These are phyloP conservation scores for Plasmodium ovale DNA, from an alignment of 169 alveolate species.

Conservation along the genomic window DNA sequence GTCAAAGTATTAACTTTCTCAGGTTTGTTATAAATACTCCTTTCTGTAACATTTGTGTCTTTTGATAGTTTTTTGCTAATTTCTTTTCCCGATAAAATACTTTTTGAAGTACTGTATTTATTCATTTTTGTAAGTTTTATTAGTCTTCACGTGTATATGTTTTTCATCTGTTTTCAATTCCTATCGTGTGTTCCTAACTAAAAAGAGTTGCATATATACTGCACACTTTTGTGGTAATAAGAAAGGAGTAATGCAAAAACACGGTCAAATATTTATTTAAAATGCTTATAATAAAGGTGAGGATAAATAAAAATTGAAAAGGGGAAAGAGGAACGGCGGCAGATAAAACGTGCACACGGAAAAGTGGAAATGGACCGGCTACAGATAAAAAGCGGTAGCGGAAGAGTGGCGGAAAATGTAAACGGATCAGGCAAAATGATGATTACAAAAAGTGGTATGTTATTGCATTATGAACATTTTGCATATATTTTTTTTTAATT, in stretches of 20 bases:
- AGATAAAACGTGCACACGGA: background rate
- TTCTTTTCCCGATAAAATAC: background rate
- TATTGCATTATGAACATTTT: background rate
- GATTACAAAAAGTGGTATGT: background rate
- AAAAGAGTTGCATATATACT: background rate
- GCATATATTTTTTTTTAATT: background rate
- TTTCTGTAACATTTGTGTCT: conserved; percentile 1
- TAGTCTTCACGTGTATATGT: background rate
- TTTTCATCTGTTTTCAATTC: background rate
- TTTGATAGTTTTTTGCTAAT: conserved; percentile 13
- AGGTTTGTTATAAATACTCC: background rate
- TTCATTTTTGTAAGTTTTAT: conserved; percentile 18
- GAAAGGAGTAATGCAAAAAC: background rate
- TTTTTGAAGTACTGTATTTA: conserved; percentile 12
- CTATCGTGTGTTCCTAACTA: background rate
- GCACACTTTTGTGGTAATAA: background rate
- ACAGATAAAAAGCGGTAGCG: background rate
- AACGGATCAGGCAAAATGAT: background rate
- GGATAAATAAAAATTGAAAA: no score
- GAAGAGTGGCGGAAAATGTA: background rate
- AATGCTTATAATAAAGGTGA: background rate
- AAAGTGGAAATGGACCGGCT: no score
- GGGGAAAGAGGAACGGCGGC: background rate
- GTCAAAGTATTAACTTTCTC: background rate
- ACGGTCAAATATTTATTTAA: background rate